phyloP scores from a whole-genome alignment of 2,329 filamentous ascomycete species.

The Magnaporthiopsis rhizophila region DNA sequence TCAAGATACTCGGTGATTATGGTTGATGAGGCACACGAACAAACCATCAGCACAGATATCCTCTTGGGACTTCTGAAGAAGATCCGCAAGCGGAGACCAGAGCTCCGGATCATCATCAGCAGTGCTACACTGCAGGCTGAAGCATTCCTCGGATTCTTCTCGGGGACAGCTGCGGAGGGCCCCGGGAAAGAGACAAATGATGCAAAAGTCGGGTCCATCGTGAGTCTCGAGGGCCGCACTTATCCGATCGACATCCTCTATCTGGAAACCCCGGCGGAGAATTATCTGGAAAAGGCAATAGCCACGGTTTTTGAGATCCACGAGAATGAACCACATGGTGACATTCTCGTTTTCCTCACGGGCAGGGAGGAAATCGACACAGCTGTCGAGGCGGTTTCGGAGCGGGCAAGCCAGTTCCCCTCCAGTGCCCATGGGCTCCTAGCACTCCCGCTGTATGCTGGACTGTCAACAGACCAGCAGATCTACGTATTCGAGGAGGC shows the following conservation, averaged over 20 bases:
- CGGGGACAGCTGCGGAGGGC: background rate
- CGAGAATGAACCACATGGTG: constrained; percentile 67
- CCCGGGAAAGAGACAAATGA: constrained; percentile 18
- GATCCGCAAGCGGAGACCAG: constrained; percentile 69
- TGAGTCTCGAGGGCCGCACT: constrained; percentile 79
- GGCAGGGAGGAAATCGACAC: constrained; percentile 89
- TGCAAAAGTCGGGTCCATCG: constrained; percentile 47
- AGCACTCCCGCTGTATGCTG: constrained; percentile 78
- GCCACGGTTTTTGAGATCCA: constrained; percentile 86
- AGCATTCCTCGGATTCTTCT: constrained; percentile 74
- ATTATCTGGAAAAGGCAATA: constrained; percentile 80
- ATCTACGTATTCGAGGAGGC: constrained; percentile 89
- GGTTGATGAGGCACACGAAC: constrained; percentile 95
- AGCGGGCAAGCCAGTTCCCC: constrained; percentile 58
- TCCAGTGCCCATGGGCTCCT: constrained; percentile 51
- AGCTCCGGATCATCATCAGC: constrained; percentile 82
- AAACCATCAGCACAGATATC: constrained; percentile 87
- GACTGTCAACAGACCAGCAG: constrained; percentile 81
- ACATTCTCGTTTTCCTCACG: constrained; percentile 86
- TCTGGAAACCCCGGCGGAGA: constrained; percentile 66
- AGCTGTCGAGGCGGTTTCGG: constrained; percentile 69
- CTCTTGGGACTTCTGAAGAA: constrained; percentile 87
- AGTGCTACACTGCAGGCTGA: constrained; percentile 91
- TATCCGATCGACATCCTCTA: constrained; percentile 86
- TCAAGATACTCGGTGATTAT: constrained; percentile 93